phyloP scores from a whole-genome alignment of 2,329 filamentous ascomycete species.

The Leptographium procerum region DNA sequence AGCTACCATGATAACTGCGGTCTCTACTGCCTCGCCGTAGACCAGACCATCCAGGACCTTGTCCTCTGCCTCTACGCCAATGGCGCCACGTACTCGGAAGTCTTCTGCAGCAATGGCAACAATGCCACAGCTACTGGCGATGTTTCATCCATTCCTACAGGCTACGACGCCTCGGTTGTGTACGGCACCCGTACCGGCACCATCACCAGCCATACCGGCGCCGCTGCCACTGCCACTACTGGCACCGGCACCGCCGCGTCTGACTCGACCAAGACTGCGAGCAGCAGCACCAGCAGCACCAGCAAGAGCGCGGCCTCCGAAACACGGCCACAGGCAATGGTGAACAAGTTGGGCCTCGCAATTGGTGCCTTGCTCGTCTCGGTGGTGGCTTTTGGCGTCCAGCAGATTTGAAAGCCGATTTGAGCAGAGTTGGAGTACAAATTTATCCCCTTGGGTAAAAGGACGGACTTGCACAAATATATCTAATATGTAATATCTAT shows the following conservation, averaged over 20 bases:
- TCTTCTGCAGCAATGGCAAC: constrained; percentile 1
- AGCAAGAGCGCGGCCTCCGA: not conserved
- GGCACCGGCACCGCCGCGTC: not conserved
- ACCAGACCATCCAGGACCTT: constrained; percentile 3
- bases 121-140: not conserved
- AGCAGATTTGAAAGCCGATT: not conserved
- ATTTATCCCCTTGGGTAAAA: not conserved
- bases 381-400: not conserved
- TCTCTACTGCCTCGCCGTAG: constrained; percentile 4
- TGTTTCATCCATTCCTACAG: not conserved
- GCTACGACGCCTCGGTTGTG: not conserved
- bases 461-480: not conserved
- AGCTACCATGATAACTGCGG: constrained; percentile 4
- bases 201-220: not conserved
- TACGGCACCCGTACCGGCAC: not conserved
- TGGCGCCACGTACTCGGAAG: constrained; percentile 1
- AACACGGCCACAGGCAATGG: not conserved
- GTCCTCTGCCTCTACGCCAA: not conserved
- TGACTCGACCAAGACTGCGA: not conserved
- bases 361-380: constrained; percentile 1
- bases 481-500: not conserved
- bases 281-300: not conserved
- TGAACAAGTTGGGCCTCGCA: not conserved
- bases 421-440: not conserved
- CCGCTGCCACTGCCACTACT: not conserved